These are phyloP conservation scores for Amphirosellinia nigrospora DNA, from an alignment of 495 filamentous ascomycete genomes.

Conservation along the genomic window DNA sequence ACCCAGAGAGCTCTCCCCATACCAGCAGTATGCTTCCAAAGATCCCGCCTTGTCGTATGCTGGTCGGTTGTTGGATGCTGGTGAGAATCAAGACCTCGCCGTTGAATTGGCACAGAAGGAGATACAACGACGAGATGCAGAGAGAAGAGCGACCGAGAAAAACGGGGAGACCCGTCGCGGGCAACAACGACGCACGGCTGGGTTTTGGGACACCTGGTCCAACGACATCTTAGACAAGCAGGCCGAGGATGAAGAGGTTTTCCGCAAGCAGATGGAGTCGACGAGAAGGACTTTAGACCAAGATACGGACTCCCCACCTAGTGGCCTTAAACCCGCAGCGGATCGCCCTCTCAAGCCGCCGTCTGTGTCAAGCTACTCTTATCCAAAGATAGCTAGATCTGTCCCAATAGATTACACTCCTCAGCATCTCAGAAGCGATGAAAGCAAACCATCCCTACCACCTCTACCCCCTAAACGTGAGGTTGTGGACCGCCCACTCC, in stretches of 20 bases:
- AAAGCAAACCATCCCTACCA: constrained; percentile 38
- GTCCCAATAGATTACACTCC: constrained; percentile 49
- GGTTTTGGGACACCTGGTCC: constrained; percentile 69
- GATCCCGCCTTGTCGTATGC: constrained; percentile 55
- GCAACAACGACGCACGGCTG: constrained; percentile 64
- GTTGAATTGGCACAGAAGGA: constrained; percentile 78
- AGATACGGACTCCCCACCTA: constrained; percentile 23
- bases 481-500: constrained; percentile 12
- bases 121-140: constrained; percentile 69
- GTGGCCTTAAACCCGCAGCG: constrained; percentile 15
- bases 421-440: constrained; percentile 21
- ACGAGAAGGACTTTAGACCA: constrained; percentile 51
- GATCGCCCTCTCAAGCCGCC: constrained; percentile 1
- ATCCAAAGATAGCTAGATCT: constrained; percentile 57
- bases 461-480: constrained; percentile 54
- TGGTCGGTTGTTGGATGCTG: constrained; percentile 64
- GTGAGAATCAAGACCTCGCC: constrained; percentile 75
- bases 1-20: constrained; percentile 26
- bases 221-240: constrained; percentile 32
- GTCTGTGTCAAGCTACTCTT: constrained; percentile 46
- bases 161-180: constrained; percentile 61
- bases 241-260: constrained; percentile 51
- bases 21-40: constrained; percentile 48
- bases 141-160: constrained; percentile 59
- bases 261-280: constrained; percentile 56